Evolutionary conservation across 2,329 filamentous ascomycete genomes (phyloP).

Genomic region (Apiospora saccharicola): DNA sequence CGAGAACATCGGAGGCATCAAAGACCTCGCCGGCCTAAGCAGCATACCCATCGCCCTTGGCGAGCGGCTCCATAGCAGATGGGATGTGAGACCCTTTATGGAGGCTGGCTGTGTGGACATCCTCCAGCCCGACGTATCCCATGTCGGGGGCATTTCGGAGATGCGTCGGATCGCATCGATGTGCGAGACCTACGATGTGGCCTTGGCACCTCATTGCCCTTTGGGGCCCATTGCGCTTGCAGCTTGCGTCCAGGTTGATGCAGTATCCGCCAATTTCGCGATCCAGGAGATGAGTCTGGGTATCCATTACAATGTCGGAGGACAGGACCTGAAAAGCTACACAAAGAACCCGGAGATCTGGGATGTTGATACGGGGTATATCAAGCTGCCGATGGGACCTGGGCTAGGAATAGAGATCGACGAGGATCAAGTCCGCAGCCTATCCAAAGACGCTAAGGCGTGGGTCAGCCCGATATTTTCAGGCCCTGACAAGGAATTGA

Average conservation of each 20-base stretch:
- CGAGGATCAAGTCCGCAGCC: conserved; percentile 69
- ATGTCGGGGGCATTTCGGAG: conserved; percentile 77
- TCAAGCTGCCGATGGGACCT: conserved; percentile 64
- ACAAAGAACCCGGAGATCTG: conserved; percentile 70
- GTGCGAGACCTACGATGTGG: conserved; percentile 77
- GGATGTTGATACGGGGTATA: conserved; percentile 70
- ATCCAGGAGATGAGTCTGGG: conserved; percentile 83
- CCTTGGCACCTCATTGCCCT: conserved; percentile 77
- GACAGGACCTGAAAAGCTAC: conserved; percentile 72
- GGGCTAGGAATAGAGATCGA: conserved; percentile 76
- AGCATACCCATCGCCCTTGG: conserved; percentile 74
- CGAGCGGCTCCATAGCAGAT: conserved; percentile 74
- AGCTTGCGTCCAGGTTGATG: conserved; percentile 72
- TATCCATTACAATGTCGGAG: conserved; percentile 78
- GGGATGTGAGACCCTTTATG: conserved; percentile 77
- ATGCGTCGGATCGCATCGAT: conserved; percentile 73
- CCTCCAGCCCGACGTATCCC: conserved; percentile 75
- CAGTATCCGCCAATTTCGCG: conserved; percentile 68
- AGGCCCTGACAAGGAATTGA: conserved; percentile 70
- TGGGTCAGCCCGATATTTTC: conserved; percentile 74
- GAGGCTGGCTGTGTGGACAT: conserved; percentile 74
- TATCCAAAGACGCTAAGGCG: conserved; percentile 64
- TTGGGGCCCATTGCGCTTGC: conserved; percentile 77
- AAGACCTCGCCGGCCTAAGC: conserved; percentile 59
- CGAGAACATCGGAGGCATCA: conserved; percentile 72